Evolutionary conservation across 306 rosid genomes (phyloP), one percentile per base, ranked within the genome.

Genomic region (Casuarina equisetifolia): DNA sequence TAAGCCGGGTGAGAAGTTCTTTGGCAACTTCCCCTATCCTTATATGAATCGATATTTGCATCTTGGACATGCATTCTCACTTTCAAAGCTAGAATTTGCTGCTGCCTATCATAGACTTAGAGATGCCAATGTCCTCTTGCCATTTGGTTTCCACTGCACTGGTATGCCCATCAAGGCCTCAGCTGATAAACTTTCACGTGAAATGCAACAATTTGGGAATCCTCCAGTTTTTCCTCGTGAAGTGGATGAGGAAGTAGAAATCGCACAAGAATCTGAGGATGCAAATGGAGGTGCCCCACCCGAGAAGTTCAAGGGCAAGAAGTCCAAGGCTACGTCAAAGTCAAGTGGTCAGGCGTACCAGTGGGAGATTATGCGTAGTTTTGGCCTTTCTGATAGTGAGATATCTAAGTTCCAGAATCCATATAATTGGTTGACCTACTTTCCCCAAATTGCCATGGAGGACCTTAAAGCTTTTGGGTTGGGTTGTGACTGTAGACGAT

Each of bases 91-190:
- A 13, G 97, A 94, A 80, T 94, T 94, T 49, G 93, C 98, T 5
- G 90, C 97, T 1, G 98, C 97, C 2, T 94, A 76, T 75, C 98
- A 94, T 69, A 79, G 97, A 63, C 63, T 94, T n/a, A 88, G 92
- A 54, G 98, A 97, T 13, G 95, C 97, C 46, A 92, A 92, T 52
- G 98, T 95, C 45, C 86, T 95, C 4, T 79, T 92, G 12, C 98
- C 98, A 6, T 95, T 95, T 19, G 97, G 83, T 32, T 95, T 95
- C 73, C 98, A 94, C 61, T 94, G 98, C 91, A 95, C 98, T 0
- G 98, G 98, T 66, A 91, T 95, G 98, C 98, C 98, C 0, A 92
- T 95, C 82, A 95, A 95, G 76, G 98, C 98, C 50, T 90, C 97
- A 0, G 97, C 98, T 0, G 98, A 95, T 84, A 95, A 95, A 59